Base-by-base conservation (phyloP, 805 yeast genomes). In the Candida schatavii region DNA sequence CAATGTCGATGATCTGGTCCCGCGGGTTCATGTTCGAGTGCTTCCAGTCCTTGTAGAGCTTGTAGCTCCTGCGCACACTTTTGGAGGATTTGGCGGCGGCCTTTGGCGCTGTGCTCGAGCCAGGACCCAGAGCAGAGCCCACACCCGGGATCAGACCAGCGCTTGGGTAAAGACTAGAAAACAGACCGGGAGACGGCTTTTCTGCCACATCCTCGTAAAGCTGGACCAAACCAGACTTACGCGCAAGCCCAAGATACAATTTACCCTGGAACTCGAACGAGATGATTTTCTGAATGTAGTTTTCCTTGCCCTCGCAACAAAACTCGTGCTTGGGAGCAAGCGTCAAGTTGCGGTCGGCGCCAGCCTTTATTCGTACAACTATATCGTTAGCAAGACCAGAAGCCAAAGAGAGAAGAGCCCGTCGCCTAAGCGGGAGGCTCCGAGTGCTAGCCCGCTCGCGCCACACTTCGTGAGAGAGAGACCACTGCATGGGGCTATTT, bases 21-120 rank as follows among this genome's bases (percentile, higher is more conserved):
- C 45, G 43, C 7, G 46, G 34, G 36, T 47, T 50, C 46, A 47
- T 27, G 37, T 44, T 48, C 15, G 58, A 46, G 47, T 62, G 62
- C 41, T 62, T 60, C 70, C 70, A 66, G 41, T 64, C 69, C 40
- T 63, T 63, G 35, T 51, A 49, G 18, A 64, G 44, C 37, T 55
- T 54, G 40, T 46, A 59, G 32, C 41, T 43, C 11, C 19, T 34
- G 15, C 33, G 13, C 4, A n/a, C 6, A 13, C 11, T 31, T 11
- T 15, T 15, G 18, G 20, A 5, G 6, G 15, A 13, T 18, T 31
- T 11, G 19, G 35, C 26, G n/a, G 30, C 35, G 26, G 4, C 20
- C 17, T 14, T 28, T 17, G 33, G 10, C n/a, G 14, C 23, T 25
- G 11, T 20, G 14, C 10, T 18, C n/a, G 7, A 14, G 10, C 15